Evolutionary conservation across 1,139 yeast genomes (phyloP), one percentile per base, ranked within the genome.

Genomic region (Saccharomyces hybrid): DNA sequence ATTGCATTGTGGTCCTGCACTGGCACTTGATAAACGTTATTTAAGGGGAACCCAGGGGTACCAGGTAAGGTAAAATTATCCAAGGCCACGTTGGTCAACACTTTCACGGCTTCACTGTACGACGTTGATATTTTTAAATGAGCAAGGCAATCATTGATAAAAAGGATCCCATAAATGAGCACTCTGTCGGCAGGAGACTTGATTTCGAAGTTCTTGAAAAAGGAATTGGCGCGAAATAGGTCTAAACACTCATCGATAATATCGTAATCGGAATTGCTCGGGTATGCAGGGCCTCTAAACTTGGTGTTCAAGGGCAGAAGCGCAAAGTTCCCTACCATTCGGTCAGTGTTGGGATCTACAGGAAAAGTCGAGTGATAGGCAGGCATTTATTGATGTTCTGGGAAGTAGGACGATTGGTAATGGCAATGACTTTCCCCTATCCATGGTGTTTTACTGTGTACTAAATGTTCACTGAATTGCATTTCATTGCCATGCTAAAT

Each of bases 201-300:
- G 74, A 93, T 90, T 74, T 95, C 99, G 72, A 93, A 95, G 77
- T 93, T 93, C 70, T 88, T 86, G 79, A 95, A 93, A 73, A 93
- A 91, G 6, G 97, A 88, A 72, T 93, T 93, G 65, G 98, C 97
- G 62, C 99, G 79, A 73, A 93, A 93, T 57, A 93, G 78, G 72
- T 93, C 99, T 57, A 93, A 75, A 30, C 85, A 80, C 72, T 93
- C 99, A 68, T 93, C 99, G 56, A 88, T 79, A 57, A 93, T 88
- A 71, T 93, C 99, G 70, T 90, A 91, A 63, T 88, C 96, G 30
- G 82, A 81, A 56, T 79, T 78, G 6, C 14, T 42, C 3, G 95
- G 95, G 69, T 84, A 89, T 0, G 97, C 85, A 4, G 99, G 98
- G 4, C 99, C 99, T 61, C 96, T 79, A 71, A 81, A 86, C 63